phyloP scores from a whole-genome alignment of 208 protist genomes.

The Crithidia expoeki region DNA sequence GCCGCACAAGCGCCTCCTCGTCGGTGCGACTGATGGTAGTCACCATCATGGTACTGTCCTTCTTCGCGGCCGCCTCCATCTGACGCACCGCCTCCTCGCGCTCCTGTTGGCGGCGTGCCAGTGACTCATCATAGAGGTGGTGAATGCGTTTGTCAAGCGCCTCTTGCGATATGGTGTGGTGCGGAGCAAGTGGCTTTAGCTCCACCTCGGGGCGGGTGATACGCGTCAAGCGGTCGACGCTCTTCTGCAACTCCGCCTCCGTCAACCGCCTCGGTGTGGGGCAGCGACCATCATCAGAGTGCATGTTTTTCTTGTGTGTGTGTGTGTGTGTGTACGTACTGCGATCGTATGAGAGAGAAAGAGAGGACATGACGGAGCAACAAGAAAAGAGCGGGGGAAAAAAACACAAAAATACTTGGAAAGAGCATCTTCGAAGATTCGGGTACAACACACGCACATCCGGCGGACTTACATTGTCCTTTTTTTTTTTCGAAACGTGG shows the following conservation, averaged over 20 bases:
- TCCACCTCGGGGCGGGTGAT: conserved; percentile 27
- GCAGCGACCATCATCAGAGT: conserved; percentile 20
- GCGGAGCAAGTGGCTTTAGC: conserved; percentile 54
- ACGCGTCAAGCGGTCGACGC: conserved; percentile 69
- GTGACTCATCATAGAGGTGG: conserved; percentile 85
- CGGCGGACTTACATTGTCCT: too few relatives aligned
- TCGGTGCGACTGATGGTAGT: conserved; percentile 41
- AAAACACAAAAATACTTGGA: neutral
- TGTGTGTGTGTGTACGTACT: too few relatives aligned
- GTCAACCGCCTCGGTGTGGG: conserved; percentile 44
- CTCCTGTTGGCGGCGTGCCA: conserved; percentile 51
- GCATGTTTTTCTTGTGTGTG: conserved; percentile 6
- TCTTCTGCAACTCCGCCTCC: conserved; percentile 68
- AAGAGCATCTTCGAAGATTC: too few relatives aligned
- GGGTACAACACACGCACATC: too few relatives aligned
- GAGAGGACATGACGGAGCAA: neutral
- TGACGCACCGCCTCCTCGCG: conserved; percentile 52
- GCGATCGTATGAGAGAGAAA: too few relatives aligned
- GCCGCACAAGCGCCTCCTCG: conserved; percentile 53
- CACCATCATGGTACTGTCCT: conserved; percentile 41
- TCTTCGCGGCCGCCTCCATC: conserved; percentile 53
- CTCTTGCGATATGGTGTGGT: conserved; percentile 52
- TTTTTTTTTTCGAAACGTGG: too few relatives aligned
- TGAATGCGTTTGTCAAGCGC: conserved; percentile 63
- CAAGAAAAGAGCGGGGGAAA: neutral